Percentiles rank a stretch among this genome's conserved stretches.
Conservation (phyloP, 768 basidiomycete species). For the Boletus vinaceobasis region DNA sequence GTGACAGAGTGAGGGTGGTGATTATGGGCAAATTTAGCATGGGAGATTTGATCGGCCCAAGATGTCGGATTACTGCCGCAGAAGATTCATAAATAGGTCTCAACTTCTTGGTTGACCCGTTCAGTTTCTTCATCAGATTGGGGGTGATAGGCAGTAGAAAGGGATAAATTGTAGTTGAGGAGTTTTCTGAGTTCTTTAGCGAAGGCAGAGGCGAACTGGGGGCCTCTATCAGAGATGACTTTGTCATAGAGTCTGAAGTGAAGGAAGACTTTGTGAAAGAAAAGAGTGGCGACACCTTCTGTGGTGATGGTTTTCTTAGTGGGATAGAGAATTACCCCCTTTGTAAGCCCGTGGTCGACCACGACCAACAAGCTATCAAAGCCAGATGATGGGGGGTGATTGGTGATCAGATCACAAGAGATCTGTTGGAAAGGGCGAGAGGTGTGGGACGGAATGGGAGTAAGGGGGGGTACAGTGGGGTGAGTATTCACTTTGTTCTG, state of each 20-base stretch:
- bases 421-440: neutral
- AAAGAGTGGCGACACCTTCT: neutral
- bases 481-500: neutral
- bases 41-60: too few relatives aligned
- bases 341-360: neutral
- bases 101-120: too few relatives aligned
- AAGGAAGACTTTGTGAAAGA: neutral
- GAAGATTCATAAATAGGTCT: too few relatives aligned
- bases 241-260: neutral
- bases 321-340: neutral
- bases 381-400: neutral
- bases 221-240: too few relatives aligned
- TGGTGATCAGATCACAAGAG: neutral
- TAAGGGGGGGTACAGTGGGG: rapidly evolving
- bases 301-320: neutral
- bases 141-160: too few relatives aligned
- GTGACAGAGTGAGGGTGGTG: too few relatives aligned
- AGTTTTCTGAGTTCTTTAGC: too few relatives aligned
- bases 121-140: too few relatives aligned
- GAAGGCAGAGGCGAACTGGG: too few relatives aligned
- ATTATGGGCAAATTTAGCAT: too few relatives aligned
- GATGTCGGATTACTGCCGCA: too few relatives aligned
- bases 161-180: too few relatives aligned
- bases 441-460: rapidly evolving
- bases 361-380: neutral